Conservation (phyloP, 768 basidiomycete genomes). For the Pleurotus giganteus region DNA sequence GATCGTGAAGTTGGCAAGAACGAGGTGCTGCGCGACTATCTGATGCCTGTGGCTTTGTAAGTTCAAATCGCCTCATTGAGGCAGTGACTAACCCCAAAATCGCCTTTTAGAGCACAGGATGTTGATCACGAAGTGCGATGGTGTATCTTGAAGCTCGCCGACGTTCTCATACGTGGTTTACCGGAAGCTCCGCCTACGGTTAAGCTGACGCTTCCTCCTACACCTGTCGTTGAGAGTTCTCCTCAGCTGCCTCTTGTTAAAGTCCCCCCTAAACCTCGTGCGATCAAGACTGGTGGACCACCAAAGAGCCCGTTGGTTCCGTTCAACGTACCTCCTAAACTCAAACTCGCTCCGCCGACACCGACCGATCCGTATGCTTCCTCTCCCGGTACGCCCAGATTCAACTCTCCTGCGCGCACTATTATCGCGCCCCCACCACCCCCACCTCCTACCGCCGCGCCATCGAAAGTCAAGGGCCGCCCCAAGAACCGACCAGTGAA, state of each 20-base stretch:
- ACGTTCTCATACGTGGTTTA: constrained; percentile 78
- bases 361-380: constrained; percentile 15
- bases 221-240: constrained; percentile 62
- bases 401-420: constrained; percentile 23
- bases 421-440: constrained; percentile 35
- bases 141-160: constrained; percentile 88
- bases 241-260: constrained; percentile 59
- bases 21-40: constrained; percentile 71
- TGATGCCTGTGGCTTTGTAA: constrained; percentile 83
- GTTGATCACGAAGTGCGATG: constrained; percentile 88
- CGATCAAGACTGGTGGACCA: constrained; percentile 36
- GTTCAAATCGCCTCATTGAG: constrained; percentile 23
- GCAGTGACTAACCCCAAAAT: constrained; percentile 8
- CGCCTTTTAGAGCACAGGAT: constrained; percentile 55
- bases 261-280: constrained; percentile 41
- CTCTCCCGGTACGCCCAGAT: constrained; percentile 18
- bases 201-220: constrained; percentile 74
- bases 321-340: constrained; percentile 39
- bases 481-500: constrained; percentile 20
- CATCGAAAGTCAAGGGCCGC: constrained; percentile 26
- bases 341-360: constrained; percentile 48
- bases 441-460: constrained; percentile 17
- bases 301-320: constrained; percentile 41
- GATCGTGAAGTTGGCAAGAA: constrained; percentile 84
- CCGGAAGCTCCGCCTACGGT: constrained; percentile 87